Percentiles rank a stretch among this genome's conserved stretches.
These are phyloP conservation scores for Fagopyrum tataricum DNA, from an alignment of 148 eudicot genomes.

Conservation along the genomic window DNA sequence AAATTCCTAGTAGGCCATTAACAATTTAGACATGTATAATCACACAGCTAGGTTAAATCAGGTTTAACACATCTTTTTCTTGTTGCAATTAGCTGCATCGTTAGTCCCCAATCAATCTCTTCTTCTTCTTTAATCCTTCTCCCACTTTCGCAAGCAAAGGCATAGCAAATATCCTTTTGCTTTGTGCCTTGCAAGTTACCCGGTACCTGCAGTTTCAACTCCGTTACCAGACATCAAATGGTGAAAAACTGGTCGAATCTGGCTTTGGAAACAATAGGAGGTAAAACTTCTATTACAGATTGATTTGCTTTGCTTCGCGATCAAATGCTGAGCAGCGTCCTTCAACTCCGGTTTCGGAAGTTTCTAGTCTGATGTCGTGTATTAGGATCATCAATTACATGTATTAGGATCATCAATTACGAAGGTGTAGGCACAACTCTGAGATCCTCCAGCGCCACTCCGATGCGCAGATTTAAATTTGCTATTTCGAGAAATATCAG, in stretches of 20 bases:
- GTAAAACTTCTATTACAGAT: conserved; percentile 18
- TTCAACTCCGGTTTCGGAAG: conserved; percentile 35
- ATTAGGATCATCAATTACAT: no score
- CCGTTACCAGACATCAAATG: conserved; percentile 34
- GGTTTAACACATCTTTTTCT: not conserved
- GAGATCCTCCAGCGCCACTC: conserved; percentile 44
- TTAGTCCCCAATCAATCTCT: conserved; percentile 23
- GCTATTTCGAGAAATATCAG: not conserved
- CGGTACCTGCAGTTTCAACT: conserved; percentile 12
- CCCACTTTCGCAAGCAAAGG: conserved; percentile 27
- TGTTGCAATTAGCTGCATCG: not conserved
- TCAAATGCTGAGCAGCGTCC: conserved; percentile 27
- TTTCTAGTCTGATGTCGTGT: conserved; percentile 42
- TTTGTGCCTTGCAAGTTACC: conserved; percentile 1
- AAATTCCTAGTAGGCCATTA: not conserved
- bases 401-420: conserved; percentile 45
- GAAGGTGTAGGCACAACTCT: conserved; percentile 42
- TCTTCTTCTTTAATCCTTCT: conserved; percentile 41
- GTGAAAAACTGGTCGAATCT: conserved; percentile 57
- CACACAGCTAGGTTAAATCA: not conserved
- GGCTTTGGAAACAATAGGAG: conserved; percentile 64
- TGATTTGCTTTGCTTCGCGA: conserved; percentile 12
- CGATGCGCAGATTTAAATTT: conserved; percentile 27
- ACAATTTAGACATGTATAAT: conserved; percentile 2
- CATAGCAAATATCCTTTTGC: conserved; percentile 25